Evolutionary conservation across 768 basidiomycete species (phyloP), one percentile per base, ranked within the genome.

Genomic region (Serendipita sp.): DNA sequence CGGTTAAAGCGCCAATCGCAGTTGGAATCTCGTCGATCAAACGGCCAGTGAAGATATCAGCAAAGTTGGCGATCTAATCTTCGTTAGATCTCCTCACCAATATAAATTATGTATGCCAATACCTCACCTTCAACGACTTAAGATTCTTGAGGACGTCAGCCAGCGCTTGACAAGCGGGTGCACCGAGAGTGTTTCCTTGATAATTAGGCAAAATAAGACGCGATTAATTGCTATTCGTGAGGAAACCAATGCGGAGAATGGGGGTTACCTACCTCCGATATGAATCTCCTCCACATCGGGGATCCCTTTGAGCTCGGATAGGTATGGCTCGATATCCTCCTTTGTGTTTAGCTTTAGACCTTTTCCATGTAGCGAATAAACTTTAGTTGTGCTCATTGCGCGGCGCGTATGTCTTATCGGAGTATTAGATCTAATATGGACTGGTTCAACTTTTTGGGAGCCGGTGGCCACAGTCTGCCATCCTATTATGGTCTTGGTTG

Each of bases 21-120:
- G 76, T 80, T 3, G 95, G 96, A 72, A 99, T 98, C 74, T 99
- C 95, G 67, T 83, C 80, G 77, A 97, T 97, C 71, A 96, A 81
- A 68, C 95, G 89, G 64, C 94, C 91, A 2, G 95, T 97, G 77
- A 99, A 99, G 75, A 99, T 94, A 76, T 97, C 95, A 35, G 91
- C 88, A 68, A 97, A 89, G 77, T 98, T 86, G 69, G 94, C 95
- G 66, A 95, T 77, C 96, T 98, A 72, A 34, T 32, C 35, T 52
- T 46, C 15, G 16, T 18, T 23, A 58, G 30, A 44, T 45, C n/a
- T 62, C 46, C 64, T 18, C 23, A 23, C 35, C 23, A 18, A 44
- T 35, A 41, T 34, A 34, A 41, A 13, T 52, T 36, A 30, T 58
- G 15, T 44, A 44, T 18, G 23, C 18, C 18, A 30, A 2, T 51